These are phyloP conservation scores for Penicillium waksmanii DNA, from an alignment of 495 filamentous ascomycete species.

Conservation along the genomic window DNA sequence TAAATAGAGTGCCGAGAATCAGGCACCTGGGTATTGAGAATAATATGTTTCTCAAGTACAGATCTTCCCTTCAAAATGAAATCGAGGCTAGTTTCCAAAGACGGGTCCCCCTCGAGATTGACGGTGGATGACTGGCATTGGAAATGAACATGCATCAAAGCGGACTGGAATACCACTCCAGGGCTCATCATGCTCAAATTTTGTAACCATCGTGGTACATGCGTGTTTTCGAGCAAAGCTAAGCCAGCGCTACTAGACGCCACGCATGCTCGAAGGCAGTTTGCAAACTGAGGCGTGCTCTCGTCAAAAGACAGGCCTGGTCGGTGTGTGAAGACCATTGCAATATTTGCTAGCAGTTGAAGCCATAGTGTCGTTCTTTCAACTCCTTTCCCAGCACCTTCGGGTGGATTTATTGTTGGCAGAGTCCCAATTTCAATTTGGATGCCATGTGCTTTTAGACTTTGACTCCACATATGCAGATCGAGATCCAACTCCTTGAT, in stretches of 20 bases:
- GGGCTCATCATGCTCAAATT: conserved; percentile 12
- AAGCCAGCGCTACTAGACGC: conserved; percentile 4
- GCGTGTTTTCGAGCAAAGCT: background rate
- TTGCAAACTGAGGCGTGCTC: conserved; percentile 4
- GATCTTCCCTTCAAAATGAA: conserved; percentile 1
- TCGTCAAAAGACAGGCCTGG: conserved; percentile 14
- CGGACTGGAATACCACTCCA: conserved; percentile 10
- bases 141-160: conserved; percentile 14
- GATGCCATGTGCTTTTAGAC: conserved; percentile 10
- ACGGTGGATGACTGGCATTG: conserved; percentile 4
- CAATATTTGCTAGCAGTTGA: conserved; percentile 10
- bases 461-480: conserved; percentile 11
- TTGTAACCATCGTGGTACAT: conserved; percentile 7
- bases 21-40: background rate
- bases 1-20: background rate
- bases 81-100: conserved; percentile 8
- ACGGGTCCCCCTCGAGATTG: conserved; percentile 2
- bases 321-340: conserved; percentile 9
- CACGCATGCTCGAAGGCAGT: conserved; percentile 8
- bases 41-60: background rate
- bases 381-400: background rate
- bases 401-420: background rate
- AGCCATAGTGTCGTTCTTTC: conserved; percentile 8
- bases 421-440: conserved; percentile 5
- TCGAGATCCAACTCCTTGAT: conserved; percentile 12